Conservation (phyloP, 1,139 yeast genomes). For the Meyerozyma sp. region DNA sequence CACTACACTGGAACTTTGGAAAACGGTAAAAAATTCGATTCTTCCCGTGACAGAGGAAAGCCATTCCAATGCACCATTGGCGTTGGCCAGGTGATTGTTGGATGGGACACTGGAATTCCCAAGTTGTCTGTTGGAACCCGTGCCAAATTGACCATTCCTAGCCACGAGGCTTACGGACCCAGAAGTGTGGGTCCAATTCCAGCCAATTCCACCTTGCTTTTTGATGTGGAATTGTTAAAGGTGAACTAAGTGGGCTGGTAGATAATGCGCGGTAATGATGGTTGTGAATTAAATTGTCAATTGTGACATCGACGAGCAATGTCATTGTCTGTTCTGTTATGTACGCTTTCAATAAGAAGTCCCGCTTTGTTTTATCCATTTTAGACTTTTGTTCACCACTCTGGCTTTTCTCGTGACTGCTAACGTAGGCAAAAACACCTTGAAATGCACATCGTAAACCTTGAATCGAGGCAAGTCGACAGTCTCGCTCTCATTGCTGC, state of each 20-base stretch:
- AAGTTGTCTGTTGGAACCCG: slow-evolving; percentile 88
- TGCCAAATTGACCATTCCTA: slow-evolving; percentile 88
- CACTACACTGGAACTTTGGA: slow-evolving; percentile 95
- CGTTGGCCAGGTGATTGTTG: slow-evolving; percentile 92
- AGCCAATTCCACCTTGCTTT: slow-evolving; percentile 88
- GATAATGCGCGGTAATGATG: too few relatives aligned
- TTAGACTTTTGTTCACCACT: neutral
- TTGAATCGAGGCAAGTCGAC: slow-evolving; percentile 51
- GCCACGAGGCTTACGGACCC: slow-evolving; percentile 87
- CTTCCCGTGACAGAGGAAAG: slow-evolving; percentile 87
- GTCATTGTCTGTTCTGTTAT: neutral
- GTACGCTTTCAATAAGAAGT: neutral
- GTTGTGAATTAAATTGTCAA: neutral
- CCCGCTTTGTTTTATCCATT: neutral
- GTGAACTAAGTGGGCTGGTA: slow-evolving; percentile 46
- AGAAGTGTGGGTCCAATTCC: slow-evolving; percentile 96
- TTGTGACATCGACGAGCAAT: too few relatives aligned
- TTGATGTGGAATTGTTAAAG: slow-evolving; percentile 85
- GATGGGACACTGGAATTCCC: slow-evolving; percentile 95
- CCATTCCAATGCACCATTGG: slow-evolving; percentile 94
- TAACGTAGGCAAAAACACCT: slow-evolving; percentile 55
- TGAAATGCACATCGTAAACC: slow-evolving; percentile 62
- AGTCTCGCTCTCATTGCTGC: slow-evolving; percentile 11
- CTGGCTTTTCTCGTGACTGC: slow-evolving; percentile 33
- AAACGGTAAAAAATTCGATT: slow-evolving; percentile 92